Evolutionary conservation across 768 basidiomycete species (phyloP).

Genomic region (Hypholoma fasciculare): DNA sequence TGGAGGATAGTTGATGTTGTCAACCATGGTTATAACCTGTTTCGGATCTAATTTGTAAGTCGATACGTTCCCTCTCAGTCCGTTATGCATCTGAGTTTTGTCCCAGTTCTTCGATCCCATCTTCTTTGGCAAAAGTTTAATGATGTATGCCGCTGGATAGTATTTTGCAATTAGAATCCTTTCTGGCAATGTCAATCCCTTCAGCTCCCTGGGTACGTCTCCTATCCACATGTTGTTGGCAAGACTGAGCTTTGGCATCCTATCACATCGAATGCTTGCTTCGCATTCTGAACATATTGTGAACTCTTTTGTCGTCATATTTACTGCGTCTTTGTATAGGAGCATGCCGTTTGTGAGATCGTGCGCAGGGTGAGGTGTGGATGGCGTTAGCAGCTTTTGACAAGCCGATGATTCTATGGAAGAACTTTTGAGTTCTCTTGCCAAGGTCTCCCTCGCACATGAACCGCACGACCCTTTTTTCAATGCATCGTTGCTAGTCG

Average conservation of each 20-base stretch:
- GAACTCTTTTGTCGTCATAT: background rate
- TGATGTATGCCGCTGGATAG: constrained; percentile 31
- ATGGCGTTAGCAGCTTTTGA: no score
- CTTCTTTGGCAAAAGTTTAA: constrained; percentile 37
- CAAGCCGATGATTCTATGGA: no score
- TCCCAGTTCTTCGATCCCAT: constrained; percentile 17
- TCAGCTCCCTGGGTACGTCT: constrained; percentile 22
- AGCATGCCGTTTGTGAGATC: background rate
- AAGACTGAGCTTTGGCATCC: constrained; percentile 19
- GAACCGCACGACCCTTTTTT: background rate
- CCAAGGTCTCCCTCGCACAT: background rate
- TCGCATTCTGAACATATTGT: constrained; percentile 4
- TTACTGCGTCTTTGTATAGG: background rate
- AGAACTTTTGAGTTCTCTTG: background rate
- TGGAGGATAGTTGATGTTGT: background rate
- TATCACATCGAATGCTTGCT: background rate
- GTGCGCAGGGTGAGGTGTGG: constrained; percentile 1
- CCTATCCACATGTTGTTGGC: constrained; percentile 44
- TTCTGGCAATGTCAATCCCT: constrained; percentile 31
- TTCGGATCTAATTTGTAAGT: constrained; percentile 26
- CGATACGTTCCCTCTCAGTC: constrained; percentile 25
- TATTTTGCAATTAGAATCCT: constrained; percentile 30
- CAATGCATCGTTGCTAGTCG: background rate
- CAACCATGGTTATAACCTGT: constrained; percentile 4
- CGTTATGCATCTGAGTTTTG: constrained; percentile 2